Conservation (phyloP, 2,329 filamentous ascomycete species). For the Fusarium musae region DNA sequence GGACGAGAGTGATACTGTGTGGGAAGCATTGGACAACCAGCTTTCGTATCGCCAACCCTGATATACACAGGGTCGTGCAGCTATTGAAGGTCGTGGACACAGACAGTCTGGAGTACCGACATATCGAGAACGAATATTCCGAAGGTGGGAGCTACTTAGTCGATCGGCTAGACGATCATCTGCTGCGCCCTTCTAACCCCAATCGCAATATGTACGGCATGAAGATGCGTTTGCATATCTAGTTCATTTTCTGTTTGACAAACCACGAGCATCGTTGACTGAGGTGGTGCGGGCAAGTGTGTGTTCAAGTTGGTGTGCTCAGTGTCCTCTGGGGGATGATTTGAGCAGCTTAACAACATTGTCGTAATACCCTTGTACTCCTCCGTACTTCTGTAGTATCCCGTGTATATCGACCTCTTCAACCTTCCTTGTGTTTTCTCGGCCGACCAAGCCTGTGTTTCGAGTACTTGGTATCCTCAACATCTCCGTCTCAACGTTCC, state of each 20-base stretch:
- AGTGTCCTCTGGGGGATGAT: constrained; percentile 39
- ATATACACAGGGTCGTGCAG: background rate
- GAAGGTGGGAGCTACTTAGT: background rate
- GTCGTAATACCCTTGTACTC: constrained; percentile 67
- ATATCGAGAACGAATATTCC: background rate
- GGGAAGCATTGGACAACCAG: background rate
- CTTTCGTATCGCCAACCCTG: background rate
- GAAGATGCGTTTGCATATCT: background rate
- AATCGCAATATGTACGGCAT: background rate
- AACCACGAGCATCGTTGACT: background rate
- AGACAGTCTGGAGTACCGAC: background rate
- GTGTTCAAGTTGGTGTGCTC: background rate
- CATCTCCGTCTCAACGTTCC: constrained; percentile 82
- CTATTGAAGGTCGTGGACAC: background rate
- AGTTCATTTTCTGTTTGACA: background rate
- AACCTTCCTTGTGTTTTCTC: constrained; percentile 52
- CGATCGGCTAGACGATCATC: background rate
- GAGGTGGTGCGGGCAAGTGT: background rate
- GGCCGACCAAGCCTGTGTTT: constrained; percentile 83
- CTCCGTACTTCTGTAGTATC: constrained; percentile 63
- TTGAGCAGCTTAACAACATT: constrained; percentile 72
- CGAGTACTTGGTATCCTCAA: constrained; percentile 91
- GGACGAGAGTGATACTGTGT: constrained; percentile 6
- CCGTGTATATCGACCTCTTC: constrained; percentile 54
- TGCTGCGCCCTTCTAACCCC: background rate